Conservation (phyloP, 2,329 filamentous ascomycete genomes). For the Drechslera avenae region DNA sequence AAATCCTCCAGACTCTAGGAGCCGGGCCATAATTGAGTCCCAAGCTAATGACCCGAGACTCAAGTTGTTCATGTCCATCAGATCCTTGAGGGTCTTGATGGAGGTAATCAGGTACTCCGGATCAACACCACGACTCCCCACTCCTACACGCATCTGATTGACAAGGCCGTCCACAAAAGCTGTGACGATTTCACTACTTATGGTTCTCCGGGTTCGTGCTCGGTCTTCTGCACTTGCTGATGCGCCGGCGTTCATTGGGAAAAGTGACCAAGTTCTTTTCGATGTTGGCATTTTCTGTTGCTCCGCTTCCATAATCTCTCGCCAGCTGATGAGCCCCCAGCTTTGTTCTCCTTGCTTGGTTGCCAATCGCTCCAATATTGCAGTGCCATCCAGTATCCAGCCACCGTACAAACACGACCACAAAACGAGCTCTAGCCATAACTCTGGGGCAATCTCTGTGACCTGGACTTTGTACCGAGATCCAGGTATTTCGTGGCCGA, state of each 20-base stretch:
- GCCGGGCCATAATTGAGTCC: slow-evolving; percentile 56
- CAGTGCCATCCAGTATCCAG: slow-evolving; percentile 52
- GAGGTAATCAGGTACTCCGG: slow-evolving; percentile 42
- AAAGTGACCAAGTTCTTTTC: slow-evolving; percentile 31
- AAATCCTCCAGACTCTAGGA: slow-evolving; percentile 56
- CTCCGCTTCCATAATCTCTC: slow-evolving; percentile 45
- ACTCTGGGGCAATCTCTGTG: slow-evolving; percentile 51
- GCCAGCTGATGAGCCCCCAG: slow-evolving; percentile 51
- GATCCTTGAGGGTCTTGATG: slow-evolving; percentile 44
- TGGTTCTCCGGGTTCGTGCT: slow-evolving; percentile 51
- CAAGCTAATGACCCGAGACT: slow-evolving; percentile 51
- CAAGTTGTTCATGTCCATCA: slow-evolving; percentile 47
- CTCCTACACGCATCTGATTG: slow-evolving; percentile 53
- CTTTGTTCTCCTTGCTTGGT: slow-evolving; percentile 22
- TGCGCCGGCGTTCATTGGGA: slow-evolving; percentile 24
- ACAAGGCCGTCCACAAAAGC: slow-evolving; percentile 60
- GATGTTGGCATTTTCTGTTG: slow-evolving; percentile 24
- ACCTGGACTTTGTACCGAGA: slow-evolving; percentile 50
- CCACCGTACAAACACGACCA: slow-evolving; percentile 58
- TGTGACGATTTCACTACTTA: slow-evolving; percentile 64
- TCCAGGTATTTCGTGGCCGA: slow-evolving; percentile 52
- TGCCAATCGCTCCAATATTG: slow-evolving; percentile 45
- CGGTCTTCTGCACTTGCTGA: slow-evolving; percentile 31
- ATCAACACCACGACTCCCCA: slow-evolving; percentile 47
- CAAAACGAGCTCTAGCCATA: slow-evolving; percentile 59